These are phyloP conservation scores for Ogataea philodendri DNA, from an alignment of 805 yeast species.

Conservation along the genomic window DNA sequence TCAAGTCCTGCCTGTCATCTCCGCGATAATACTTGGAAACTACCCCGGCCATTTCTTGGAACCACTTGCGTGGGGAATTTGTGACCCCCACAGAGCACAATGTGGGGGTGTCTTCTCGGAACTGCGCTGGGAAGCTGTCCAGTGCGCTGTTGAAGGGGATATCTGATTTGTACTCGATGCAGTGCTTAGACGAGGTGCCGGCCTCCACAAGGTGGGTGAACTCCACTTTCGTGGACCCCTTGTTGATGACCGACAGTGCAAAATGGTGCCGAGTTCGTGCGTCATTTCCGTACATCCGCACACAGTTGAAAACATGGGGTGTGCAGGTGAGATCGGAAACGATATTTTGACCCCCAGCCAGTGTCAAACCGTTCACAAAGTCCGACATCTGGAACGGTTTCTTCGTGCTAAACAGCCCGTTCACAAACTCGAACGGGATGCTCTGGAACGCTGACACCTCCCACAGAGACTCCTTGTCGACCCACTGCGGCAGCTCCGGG, in stretches of 20 bases:
- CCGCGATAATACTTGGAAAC: slow-evolving; percentile 30
- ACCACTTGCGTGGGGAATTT: slow-evolving; percentile 23
- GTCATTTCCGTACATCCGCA: slow-evolving; percentile 3
- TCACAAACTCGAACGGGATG: slow-evolving; percentile 45
- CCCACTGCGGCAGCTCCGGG: slow-evolving; percentile 24
- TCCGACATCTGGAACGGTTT: slow-evolving; percentile 36
- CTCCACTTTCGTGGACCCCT: neutral
- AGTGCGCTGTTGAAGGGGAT: slow-evolving; percentile 18
- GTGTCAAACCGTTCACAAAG: slow-evolving; percentile 42
- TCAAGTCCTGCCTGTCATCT: slow-evolving; percentile 55
- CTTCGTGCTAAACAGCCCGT: slow-evolving; percentile 40
- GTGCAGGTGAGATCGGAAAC: slow-evolving; percentile 16
- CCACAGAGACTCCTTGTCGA: slow-evolving; percentile 41
- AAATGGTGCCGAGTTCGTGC: no score
- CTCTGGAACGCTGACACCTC: slow-evolving; percentile 38
- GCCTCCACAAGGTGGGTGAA: neutral
- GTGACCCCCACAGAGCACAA: slow-evolving; percentile 24
- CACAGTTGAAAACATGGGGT: slow-evolving; percentile 8
- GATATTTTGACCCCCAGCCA: slow-evolving; percentile 38
- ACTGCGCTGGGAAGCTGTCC: slow-evolving; percentile 36
- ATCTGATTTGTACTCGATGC: slow-evolving; percentile 14
- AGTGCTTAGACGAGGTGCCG: slow-evolving; percentile 16
- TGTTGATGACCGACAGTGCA: slow-evolving; percentile 26
- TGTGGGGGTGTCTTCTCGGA: slow-evolving; percentile 12
- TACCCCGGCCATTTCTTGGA: slow-evolving; percentile 26